Evolutionary conservation across 2,329 filamentous ascomycete genomes (phyloP).

Genomic region (Penicillium sp.): DNA sequence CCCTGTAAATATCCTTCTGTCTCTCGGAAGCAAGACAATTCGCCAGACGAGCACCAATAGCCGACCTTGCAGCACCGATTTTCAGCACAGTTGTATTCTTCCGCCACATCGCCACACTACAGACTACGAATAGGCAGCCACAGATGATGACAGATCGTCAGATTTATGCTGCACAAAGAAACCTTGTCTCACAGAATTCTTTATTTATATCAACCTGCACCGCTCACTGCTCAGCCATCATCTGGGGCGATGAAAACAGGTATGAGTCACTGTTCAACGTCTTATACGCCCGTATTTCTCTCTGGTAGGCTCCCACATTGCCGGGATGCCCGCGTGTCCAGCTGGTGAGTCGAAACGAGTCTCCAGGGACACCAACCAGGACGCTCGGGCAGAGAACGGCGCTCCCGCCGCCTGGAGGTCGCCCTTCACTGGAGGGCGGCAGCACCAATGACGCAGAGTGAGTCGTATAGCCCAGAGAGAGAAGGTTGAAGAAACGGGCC

Average conservation of each 20-base stretch:
- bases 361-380: conserved; percentile 6
- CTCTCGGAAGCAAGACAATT: neutral
- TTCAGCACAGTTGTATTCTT: neutral
- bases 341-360: conserved; percentile 4
- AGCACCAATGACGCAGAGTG: conserved; percentile 13
- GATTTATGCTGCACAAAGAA: conserved; percentile 1
- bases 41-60: neutral
- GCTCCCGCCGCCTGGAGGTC: neutral
- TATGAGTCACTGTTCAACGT: conserved; percentile 15
- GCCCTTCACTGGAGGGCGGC: conserved; percentile 12
- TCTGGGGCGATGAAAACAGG: conserved; percentile 7
- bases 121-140: conserved; percentile 16
- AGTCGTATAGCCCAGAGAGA: neutral
- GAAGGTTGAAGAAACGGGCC: neutral
- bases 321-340: conserved; percentile 7
- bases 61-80: neutral
- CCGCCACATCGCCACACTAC: conserved; percentile 16
- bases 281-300: conserved; percentile 1
- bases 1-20: neutral
- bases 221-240: conserved; percentile 12
- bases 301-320: conserved; percentile 16
- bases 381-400: neutral
- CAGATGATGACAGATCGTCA: neutral
- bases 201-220: conserved; percentile 4
- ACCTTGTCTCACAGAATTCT: neutral